phyloP scores from a whole-genome alignment of 352 stramenopile genomes.

The Blastocystis sp. region DNA sequence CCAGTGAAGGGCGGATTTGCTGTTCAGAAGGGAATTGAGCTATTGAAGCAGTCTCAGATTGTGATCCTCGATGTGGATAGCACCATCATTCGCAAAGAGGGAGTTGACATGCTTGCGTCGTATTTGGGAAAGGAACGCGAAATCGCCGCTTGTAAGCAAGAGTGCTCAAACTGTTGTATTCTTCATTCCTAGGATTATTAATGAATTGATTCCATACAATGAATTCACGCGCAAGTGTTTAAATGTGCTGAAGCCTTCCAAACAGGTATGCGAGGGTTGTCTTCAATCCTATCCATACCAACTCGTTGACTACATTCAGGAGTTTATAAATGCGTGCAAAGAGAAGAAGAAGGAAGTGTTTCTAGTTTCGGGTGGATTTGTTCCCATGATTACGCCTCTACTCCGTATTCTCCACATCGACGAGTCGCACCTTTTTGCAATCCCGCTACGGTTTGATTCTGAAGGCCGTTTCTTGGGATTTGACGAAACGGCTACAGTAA shows the following conservation, averaged over 20 bases:
- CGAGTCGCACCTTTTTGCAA: slow-evolving; percentile 35
- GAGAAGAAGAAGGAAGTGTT: slow-evolving; percentile 39
- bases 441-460: slow-evolving; percentile 33
- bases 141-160: slow-evolving; percentile 17
- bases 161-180: not conserved
- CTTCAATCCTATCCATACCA: slow-evolving; percentile 34
- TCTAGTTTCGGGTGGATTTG: slow-evolving; percentile 45
- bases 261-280: slow-evolving; percentile 19
- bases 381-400: slow-evolving; percentile 41
- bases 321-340: slow-evolving; percentile 30
- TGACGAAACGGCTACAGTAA: slow-evolving; percentile 12
- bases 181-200: slow-evolving; percentile 17
- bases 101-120: slow-evolving; percentile 34
- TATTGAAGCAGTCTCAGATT: slow-evolving; percentile 13
- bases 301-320: slow-evolving; percentile 3
- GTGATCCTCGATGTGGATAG: slow-evolving; percentile 57
- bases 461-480: slow-evolving; percentile 9
- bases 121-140: slow-evolving; percentile 38
- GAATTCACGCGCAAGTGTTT: slow-evolving; percentile 20
- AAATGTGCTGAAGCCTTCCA: slow-evolving; percentile 21
- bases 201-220: slow-evolving; percentile 4
- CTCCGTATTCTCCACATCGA: not conserved
- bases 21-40: not conserved
- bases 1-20: slow-evolving; percentile 21
- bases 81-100: slow-evolving; percentile 57